These are phyloP conservation scores for Phaffia rhodozyma DNA, from an alignment of 1,284 basidiomycete genomes.

Conservation along the genomic window DNA sequence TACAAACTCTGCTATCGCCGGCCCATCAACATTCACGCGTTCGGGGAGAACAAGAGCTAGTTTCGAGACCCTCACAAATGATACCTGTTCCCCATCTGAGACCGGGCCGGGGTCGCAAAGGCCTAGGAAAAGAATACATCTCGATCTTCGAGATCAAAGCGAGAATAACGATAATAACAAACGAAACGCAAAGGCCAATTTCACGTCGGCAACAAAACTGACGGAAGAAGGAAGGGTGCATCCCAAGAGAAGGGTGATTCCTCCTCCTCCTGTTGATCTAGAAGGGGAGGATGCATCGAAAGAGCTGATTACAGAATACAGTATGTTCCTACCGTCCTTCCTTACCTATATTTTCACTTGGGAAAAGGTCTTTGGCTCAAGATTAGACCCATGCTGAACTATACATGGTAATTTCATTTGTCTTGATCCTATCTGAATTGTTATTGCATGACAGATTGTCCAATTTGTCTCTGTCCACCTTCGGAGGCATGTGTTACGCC, in stretches of 20 bases:
- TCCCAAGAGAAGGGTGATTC: not conserved
- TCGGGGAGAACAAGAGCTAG: not conserved
- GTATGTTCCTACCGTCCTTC: not conserved
- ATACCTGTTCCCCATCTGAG: not conserved
- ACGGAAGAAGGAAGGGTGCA: not conserved
- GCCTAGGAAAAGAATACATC: no score
- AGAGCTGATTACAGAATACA: not conserved
- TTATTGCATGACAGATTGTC: not conserved
- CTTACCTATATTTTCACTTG: not conserved
- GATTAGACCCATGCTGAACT: not conserved
- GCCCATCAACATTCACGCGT: not conserved
- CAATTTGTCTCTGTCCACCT: constrained; percentile 5
- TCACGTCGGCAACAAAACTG: not conserved
- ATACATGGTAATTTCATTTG: no score
- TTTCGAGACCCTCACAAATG: not conserved
- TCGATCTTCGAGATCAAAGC: no score
- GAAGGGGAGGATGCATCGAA: not conserved
- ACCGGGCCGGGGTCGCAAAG: no score
- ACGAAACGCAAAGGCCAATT: no score
- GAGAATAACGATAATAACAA: no score
- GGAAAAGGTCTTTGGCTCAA: no score
- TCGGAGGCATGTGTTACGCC: constrained; percentile 1
- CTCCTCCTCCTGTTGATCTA: not conserved
- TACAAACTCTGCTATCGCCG: no score
- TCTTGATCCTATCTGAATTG: not conserved